Evolutionary conservation across 2,329 filamentous ascomycete genomes (phyloP), one percentile per base, ranked within the genome.

Genomic region (Endocalyx cinctus): DNA sequence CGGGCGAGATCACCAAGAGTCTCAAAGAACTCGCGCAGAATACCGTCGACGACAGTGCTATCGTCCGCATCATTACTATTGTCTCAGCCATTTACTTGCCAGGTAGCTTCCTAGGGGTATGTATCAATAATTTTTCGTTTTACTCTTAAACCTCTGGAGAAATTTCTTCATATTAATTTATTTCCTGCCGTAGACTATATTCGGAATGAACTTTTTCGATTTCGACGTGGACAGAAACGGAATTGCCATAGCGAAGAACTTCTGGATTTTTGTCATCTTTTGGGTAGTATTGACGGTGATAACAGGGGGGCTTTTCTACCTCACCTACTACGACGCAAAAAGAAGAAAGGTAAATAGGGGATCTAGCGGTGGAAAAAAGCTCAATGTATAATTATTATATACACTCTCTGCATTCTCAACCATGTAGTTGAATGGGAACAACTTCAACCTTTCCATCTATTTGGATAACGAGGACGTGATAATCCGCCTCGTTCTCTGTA

Each of bases 31-130:
- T 54, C n/a, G 46, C 42, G 1, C 29, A 54, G 28, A 37, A 35
- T n/a, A 45, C 46, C 11, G 48, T 48, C 3, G 40, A 48, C 14
- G 47, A 52, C 23, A 46, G 48, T 15, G 48, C 41, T 15, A 45
- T 51, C 12, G 46, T 54, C 5, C 35, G 43, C 10, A 37, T 52
- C 5, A 51, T 54, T 13, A 54, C 50, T 2, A 41, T 54, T 7
- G 34, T 52, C 7, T 50, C 48, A 10, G 42, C 48, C 4, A 35
- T 54, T 2, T 54, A 52, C 18, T 28, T 54, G 10, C 50, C 50
- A 2, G 46, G 48, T 8, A 47, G 45, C 7, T 54, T 54, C 29
- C 37, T 44, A 16, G 48, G 39, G 25, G 47, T 37, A 23, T 27
- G 25, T 28, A 8, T 7, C 25, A n/a, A n/a, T n/a, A n/a, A n/a